A percentile compares a stretch with the other conserved stretches of the same genome.
Conservation (phyloP, 768 basidiomycete genomes). For the Lactifluus hygrophoroides region DNA sequence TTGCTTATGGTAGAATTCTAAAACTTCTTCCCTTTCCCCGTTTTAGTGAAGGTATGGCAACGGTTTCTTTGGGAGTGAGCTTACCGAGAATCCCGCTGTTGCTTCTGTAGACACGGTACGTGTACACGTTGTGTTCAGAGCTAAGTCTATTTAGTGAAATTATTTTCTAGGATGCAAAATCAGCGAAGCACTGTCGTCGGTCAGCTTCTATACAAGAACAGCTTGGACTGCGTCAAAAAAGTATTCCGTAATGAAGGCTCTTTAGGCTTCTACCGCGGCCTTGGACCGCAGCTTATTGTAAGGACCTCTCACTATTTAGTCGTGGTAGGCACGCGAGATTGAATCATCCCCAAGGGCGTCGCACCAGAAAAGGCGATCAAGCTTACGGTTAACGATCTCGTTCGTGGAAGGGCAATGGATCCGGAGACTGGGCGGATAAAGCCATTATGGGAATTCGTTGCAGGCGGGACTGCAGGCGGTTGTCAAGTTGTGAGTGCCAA, state of each 20-base stretch:
- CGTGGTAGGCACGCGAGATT: not conserved
- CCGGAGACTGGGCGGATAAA: constrained; percentile 94
- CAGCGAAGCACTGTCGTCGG: constrained; percentile 95
- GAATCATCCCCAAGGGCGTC: constrained; percentile 54
- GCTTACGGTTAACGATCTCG: constrained; percentile 88
- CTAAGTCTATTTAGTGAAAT: not conserved
- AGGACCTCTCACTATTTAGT: constrained; percentile 17
- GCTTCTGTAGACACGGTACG: constrained; percentile 48
- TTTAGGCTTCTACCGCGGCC: constrained; percentile 91
- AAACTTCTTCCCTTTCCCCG: not conserved
- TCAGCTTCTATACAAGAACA: constrained; percentile 95
- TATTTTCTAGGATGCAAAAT: constrained; percentile 75
- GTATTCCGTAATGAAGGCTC: constrained; percentile 94
- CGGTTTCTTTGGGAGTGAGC: not conserved
- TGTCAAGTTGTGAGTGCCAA: constrained; percentile 86
- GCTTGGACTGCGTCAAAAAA: constrained; percentile 86
- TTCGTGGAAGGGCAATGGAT: constrained; percentile 78
- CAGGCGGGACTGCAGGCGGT: constrained; percentile 90
- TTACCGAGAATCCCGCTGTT: not conserved
- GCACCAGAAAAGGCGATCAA: constrained; percentile 98
- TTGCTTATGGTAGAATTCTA: constrained; percentile 5
- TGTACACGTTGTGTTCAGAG: not conserved
- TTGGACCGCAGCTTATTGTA: constrained; percentile 90
- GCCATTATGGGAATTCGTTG: constrained; percentile 82
- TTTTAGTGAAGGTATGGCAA: constrained; percentile 59